phyloP scores from a whole-genome alignment of 2,329 filamentous ascomycete genomes.

The Fonsecaea multimorphosa region DNA sequence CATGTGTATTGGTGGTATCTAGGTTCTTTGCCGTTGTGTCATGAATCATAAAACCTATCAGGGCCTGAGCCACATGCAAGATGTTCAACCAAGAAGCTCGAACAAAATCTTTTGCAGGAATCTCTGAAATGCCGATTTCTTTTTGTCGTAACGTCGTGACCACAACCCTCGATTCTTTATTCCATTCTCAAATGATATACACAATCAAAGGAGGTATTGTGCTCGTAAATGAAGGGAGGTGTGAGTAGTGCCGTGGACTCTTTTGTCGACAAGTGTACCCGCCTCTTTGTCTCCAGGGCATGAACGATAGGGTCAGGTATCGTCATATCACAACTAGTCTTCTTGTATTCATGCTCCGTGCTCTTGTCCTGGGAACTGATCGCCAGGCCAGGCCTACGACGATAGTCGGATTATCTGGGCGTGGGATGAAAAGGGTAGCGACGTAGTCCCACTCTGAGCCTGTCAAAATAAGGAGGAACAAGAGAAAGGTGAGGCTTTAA shows the following conservation, averaged over 20 bases:
- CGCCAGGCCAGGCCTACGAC: neutral
- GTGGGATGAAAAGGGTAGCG: neutral
- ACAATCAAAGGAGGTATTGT: neutral
- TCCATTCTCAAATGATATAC: too few relatives aligned
- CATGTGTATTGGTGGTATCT: neutral
- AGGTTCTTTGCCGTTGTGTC: neutral
- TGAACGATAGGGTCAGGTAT: neutral
- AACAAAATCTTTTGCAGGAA: neutral
- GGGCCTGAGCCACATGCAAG: neutral
- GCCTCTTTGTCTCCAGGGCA: neutral
- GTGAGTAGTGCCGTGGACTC: neutral
- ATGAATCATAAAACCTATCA: neutral
- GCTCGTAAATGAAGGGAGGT: neutral
- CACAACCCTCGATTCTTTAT: neutral
- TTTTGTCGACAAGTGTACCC: neutral
- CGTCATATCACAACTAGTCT: neutral
- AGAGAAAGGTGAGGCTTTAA: slow-evolving; percentile 17
- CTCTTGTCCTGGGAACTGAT: neutral
- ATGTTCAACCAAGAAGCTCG: neutral
- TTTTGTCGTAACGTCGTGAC: neutral
- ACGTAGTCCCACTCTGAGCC: neutral
- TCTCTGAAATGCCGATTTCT: neutral
- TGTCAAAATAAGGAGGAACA: neutral
- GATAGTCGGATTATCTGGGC: neutral
- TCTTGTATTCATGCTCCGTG: neutral